Conservation (phyloP, 1,284 basidiomycete genomes). For the Melampsora allii-populina region DNA sequence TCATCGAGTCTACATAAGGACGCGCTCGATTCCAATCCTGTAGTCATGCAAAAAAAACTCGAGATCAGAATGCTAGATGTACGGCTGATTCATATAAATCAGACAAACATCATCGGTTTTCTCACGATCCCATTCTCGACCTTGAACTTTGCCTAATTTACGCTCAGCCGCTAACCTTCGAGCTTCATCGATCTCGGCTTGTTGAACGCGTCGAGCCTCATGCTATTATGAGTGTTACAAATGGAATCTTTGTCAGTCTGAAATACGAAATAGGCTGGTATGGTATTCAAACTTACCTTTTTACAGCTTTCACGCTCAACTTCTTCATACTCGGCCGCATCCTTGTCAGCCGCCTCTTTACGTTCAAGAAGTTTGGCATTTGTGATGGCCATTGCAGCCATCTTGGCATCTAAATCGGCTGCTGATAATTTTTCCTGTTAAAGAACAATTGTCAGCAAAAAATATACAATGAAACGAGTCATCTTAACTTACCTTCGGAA, state of each 20-base stretch:
- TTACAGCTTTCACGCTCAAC: slow-evolving; percentile 24
- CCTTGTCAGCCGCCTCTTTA: slow-evolving; percentile 36
- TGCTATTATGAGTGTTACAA: background rate
- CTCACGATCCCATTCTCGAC: slow-evolving; percentile 47
- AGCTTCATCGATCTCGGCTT: slow-evolving; percentile 45
- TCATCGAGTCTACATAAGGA: slow-evolving; percentile 39
- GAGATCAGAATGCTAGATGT: background rate
- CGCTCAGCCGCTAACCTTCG: slow-evolving; percentile 45
- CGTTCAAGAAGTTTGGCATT: slow-evolving; percentile 44
- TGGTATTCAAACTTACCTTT: slow-evolving; percentile 2
- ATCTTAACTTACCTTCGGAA: slow-evolving; percentile 17
- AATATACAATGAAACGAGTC: background rate
- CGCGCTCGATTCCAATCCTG: slow-evolving; percentile 41
- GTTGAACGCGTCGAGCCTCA: slow-evolving; percentile 44
- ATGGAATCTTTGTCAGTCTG: background rate
- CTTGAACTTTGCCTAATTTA: slow-evolving; percentile 45
- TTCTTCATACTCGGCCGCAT: slow-evolving; percentile 26
- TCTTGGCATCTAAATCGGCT: slow-evolving; percentile 46
- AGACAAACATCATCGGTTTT: slow-evolving; percentile 41
- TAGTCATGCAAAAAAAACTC: background rate
- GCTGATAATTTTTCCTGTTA: slow-evolving; percentile 45
- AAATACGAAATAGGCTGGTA: background rate
- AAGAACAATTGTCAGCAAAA: background rate
- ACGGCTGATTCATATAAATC: background rate
- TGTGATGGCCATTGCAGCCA: slow-evolving; percentile 46